Base-by-base conservation (phyloP, 2,329 filamentous ascomycete genomes). In the Cladosporium austrohemisphaericum region DNA sequence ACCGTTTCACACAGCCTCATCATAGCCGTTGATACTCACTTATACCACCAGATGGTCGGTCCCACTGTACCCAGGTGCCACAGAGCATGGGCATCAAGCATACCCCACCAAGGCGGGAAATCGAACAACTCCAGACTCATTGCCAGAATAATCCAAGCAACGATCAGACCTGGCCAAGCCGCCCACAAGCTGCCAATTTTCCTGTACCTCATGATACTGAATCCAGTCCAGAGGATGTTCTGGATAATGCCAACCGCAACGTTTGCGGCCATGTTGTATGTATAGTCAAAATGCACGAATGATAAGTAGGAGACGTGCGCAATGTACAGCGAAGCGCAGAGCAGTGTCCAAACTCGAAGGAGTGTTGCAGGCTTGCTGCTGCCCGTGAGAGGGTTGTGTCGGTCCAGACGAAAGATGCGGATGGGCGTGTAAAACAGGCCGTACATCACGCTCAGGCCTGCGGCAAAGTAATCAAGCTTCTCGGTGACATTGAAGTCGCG, bases 91-190 rank as follows among this genome's bases (percentile, higher is more conserved):
- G 93, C 93, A 75, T 98, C 93, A 43, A 98, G 70, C 67, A 85
- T 83, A 6, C 88, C 87, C 67, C 80, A 76, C 71, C 87, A 78
- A 2, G 93, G 93, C 47, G 93, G 81, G 62, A 98, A 98, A 68
- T 98, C 93, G 55, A 97, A 80, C 59, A 98, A 68, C 73, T 98
- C 93, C 68, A 98, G 75, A 68, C 92, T 92, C 93, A 98, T 98
- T 28, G 88, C 90, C 65, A 92, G 73, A 60, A 92, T 82, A 59
- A 98, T 79, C 90, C 90, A 96, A 2, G 87, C 86, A 40, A 97
- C 92, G 56, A 92, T 89, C 62, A 96, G 71, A 59, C 88, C 89
- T 0, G 93, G 93, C 87, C 88, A 95, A 50, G 85, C 81, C 20
- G 90, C 84, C 93, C 93, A 98, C 14, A 77, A 69, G 55, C 84